Evolutionary conservation across 2,329 filamentous ascomycete species (phyloP).

Genomic region (Colletotrichum godetiae): DNA sequence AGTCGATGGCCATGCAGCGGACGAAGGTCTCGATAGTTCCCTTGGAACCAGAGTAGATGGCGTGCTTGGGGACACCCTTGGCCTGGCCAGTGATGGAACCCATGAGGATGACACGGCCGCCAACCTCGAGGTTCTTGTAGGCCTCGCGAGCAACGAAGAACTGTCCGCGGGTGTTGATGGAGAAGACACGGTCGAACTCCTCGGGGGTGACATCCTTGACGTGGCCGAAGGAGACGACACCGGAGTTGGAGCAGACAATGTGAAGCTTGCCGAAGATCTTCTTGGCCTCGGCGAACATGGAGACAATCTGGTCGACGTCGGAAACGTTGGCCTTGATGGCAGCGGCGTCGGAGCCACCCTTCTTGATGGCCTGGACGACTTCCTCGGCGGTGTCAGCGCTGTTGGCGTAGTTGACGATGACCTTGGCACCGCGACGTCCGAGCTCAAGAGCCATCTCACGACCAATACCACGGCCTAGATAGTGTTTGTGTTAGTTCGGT

Average conservation of each 20-base stretch:
- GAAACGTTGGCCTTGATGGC: slow-evolving; percentile 77
- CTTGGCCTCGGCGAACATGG: slow-evolving; percentile 72
- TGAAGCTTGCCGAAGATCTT: slow-evolving; percentile 74
- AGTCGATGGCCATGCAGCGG: slow-evolving; percentile 78
- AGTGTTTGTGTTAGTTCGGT: not conserved
- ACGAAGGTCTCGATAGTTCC: slow-evolving; percentile 83
- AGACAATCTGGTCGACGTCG: slow-evolving; percentile 70
- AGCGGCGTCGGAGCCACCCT: slow-evolving; percentile 69
- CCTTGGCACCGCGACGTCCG: slow-evolving; percentile 66
- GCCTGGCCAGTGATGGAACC: slow-evolving; percentile 76
- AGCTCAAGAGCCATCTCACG: slow-evolving; percentile 69
- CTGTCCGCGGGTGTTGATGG: slow-evolving; percentile 75
- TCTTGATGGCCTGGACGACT: slow-evolving; percentile 61
- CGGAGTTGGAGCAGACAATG: slow-evolving; percentile 78
- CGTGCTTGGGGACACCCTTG: slow-evolving; percentile 76
- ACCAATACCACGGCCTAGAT: slow-evolving; percentile 66
- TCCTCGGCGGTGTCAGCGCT: slow-evolving; percentile 67
- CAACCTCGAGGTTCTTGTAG: slow-evolving; percentile 75
- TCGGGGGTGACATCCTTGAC: slow-evolving; percentile 76
- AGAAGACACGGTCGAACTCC: slow-evolving; percentile 78
- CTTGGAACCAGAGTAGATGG: slow-evolving; percentile 81
- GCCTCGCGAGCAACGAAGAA: slow-evolving; percentile 80
- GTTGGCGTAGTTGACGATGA: slow-evolving; percentile 70
- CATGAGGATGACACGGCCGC: slow-evolving; percentile 80
- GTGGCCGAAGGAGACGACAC: slow-evolving; percentile 76